Percentiles rank a stretch among this genome's conserved stretches.
Conservation (phyloP, 2,329 filamentous ascomycete species). For the Phyllosticta citribraziliensis region DNA sequence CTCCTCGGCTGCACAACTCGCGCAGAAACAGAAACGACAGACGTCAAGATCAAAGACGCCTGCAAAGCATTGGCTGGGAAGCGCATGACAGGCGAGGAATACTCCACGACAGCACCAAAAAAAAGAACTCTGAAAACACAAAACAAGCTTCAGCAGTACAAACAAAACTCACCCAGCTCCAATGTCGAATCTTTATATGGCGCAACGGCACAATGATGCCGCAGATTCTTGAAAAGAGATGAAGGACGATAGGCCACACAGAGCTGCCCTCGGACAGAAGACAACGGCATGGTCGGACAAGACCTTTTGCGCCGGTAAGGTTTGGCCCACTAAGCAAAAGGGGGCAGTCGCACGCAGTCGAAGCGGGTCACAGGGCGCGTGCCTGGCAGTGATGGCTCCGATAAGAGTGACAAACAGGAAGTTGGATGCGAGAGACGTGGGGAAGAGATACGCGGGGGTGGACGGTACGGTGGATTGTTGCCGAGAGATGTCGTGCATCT, state of each 20-base stretch:
- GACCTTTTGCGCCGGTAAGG: background rate
- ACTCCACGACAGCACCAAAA: background rate
- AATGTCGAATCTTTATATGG: background rate
- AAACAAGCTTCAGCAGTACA: background rate
- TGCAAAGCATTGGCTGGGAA: background rate
- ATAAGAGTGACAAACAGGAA: background rate
- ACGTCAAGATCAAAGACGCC: background rate
- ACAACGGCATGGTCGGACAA: background rate
- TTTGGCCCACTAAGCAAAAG: background rate
- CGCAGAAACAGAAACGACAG: constrained; percentile 9
- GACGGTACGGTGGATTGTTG: background rate
- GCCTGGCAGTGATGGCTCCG: background rate
- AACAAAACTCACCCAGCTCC: background rate
- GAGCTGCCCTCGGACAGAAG: background rate
- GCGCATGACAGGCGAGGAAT: background rate
- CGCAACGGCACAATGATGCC: background rate
- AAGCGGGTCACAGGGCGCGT: background rate
- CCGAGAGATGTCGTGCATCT: background rate
- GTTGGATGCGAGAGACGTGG: background rate
- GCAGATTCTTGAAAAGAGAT: background rate
- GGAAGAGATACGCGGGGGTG: background rate
- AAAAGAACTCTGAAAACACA: background rate
- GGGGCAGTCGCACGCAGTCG: background rate
- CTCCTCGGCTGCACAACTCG: constrained; percentile 12
- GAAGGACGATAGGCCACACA: background rate